Evolutionary conservation across 305 asterid genomes (phyloP).

Genomic region (Stenogyne calaminthoides): DNA sequence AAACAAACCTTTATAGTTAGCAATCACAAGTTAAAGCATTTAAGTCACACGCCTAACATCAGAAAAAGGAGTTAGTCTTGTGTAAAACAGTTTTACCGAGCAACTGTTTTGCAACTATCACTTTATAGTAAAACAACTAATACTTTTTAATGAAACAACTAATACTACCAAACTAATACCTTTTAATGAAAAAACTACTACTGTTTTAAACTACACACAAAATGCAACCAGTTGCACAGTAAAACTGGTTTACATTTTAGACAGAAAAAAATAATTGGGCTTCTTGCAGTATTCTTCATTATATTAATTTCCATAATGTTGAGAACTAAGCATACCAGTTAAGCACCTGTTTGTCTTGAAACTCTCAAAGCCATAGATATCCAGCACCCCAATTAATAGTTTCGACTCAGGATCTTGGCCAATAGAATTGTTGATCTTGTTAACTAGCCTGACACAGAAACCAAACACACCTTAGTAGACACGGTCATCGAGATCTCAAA

Average conservation of each 20-base stretch:
- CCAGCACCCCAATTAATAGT: slow-evolving; percentile 88
- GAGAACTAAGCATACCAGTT: slow-evolving; percentile 94
- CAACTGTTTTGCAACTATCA: too few relatives aligned
- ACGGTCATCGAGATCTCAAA: slow-evolving; percentile 10
- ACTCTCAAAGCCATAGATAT: slow-evolving; percentile 98
- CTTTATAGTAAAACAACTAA: too few relatives aligned
- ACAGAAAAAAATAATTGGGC: slow-evolving; percentile 10
- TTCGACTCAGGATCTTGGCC: slow-evolving; percentile 91
- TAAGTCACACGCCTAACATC: slow-evolving; percentile 21
- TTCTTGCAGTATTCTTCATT: slow-evolving; percentile 44
- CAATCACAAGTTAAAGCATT: slow-evolving; percentile 19
- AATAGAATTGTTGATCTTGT: slow-evolving; percentile 83
- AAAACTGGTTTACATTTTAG: too few relatives aligned
- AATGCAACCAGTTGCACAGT: too few relatives aligned
- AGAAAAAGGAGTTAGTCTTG: neutral
- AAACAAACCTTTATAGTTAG: slow-evolving; percentile 11
- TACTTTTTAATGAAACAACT: too few relatives aligned
- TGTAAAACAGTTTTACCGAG: too few relatives aligned
- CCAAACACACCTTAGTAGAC: slow-evolving; percentile 26
- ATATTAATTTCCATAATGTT: slow-evolving; percentile 49
- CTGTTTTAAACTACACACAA: too few relatives aligned
- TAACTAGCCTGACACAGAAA: slow-evolving; percentile 70
- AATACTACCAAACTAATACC: too few relatives aligned
- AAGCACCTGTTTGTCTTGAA: slow-evolving; percentile 99
- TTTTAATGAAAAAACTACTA: too few relatives aligned